Evolutionary conservation across 106 monocot species (phyloP).

Genomic region (Iris macrosiphon): DNA sequence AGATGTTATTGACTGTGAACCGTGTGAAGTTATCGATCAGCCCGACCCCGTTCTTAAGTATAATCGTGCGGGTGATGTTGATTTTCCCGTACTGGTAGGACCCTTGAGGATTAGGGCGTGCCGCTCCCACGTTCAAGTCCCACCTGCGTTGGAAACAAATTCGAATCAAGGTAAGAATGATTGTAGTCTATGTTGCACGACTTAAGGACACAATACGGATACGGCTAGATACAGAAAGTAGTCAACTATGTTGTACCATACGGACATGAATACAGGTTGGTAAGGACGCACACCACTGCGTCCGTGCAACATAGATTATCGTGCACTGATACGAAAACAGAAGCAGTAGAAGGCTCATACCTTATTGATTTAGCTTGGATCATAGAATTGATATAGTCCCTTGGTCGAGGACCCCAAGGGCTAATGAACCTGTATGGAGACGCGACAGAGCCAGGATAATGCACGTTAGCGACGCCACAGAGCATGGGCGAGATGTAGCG

Average conservation of each 20-base stretch:
- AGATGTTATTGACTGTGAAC: constrained; percentile 26
- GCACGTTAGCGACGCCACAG: background rate
- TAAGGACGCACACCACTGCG: too few species aligned
- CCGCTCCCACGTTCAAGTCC: constrained; percentile 24
- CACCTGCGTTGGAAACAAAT: too few species aligned
- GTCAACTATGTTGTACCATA: too few species aligned
- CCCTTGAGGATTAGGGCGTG: constrained; percentile 47
- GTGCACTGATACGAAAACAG: too few species aligned
- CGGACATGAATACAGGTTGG: too few species aligned
- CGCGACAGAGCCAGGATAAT: constrained; percentile 5
- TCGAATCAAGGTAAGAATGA: too few species aligned
- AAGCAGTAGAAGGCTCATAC: too few species aligned
- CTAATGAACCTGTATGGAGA: background rate
- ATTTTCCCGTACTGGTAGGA: constrained; percentile 39
- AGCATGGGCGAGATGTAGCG: constrained; percentile 4
- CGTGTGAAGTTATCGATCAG: constrained; percentile 2
- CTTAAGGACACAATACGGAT: too few species aligned
- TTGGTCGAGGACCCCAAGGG: background rate
- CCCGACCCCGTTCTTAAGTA: constrained; percentile 12
- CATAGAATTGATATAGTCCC: constrained; percentile 18
- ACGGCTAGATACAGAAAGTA: too few species aligned
- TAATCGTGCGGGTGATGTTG: constrained; percentile 27
- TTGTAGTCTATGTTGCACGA: too few species aligned
- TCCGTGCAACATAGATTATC: too few species aligned
- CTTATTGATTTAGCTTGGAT: constrained; percentile 35